Evolutionary conservation across 1,284 basidiomycete species (phyloP).

Genomic region (Cutaneotrichosporon arboriforme): DNA sequence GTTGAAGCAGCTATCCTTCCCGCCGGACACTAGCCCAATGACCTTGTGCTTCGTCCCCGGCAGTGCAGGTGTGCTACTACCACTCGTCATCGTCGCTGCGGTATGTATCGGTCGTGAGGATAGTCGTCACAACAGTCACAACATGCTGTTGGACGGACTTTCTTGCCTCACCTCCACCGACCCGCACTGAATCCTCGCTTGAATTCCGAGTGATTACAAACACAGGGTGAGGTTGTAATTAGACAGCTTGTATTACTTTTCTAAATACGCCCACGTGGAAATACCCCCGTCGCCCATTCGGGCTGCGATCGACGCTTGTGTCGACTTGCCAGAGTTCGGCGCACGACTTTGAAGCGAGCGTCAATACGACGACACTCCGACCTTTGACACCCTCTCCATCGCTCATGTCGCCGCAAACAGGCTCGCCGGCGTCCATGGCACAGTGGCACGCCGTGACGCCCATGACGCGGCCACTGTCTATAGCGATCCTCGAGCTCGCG

Average conservation of each 20-base stretch:
- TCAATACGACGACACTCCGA: not conserved
- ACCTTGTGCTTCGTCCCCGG: constrained; percentile 58
- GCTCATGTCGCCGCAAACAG: constrained; percentile 20
- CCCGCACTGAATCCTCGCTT: too few relatives aligned
- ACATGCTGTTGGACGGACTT: too few relatives aligned
- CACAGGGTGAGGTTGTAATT: too few relatives aligned
- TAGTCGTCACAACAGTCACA: too few relatives aligned
- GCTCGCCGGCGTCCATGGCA: constrained; percentile 17
- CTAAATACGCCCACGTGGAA: too few relatives aligned
- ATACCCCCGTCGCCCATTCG: too few relatives aligned
- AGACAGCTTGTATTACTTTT: too few relatives aligned
- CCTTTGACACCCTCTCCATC: not conserved
- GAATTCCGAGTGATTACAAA: too few relatives aligned
- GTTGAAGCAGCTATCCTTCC: constrained; percentile 98
- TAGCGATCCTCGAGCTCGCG: constrained; percentile 47
- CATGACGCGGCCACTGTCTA: constrained; percentile 43
- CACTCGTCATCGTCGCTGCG: not conserved
- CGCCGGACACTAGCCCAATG: constrained; percentile 90
- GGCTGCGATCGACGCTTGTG: not conserved
- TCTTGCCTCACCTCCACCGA: too few relatives aligned
- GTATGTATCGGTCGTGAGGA: too few relatives aligned
- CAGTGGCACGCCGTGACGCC: constrained; percentile 47
- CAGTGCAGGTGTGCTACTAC: not conserved
- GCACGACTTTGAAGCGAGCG: not conserved
- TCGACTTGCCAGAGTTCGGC: not conserved